Evolutionary conservation across 2,329 filamentous ascomycete species (phyloP), one percentile per base, ranked within the genome.

Genomic region (Aspergillus transmontanensis): DNA sequence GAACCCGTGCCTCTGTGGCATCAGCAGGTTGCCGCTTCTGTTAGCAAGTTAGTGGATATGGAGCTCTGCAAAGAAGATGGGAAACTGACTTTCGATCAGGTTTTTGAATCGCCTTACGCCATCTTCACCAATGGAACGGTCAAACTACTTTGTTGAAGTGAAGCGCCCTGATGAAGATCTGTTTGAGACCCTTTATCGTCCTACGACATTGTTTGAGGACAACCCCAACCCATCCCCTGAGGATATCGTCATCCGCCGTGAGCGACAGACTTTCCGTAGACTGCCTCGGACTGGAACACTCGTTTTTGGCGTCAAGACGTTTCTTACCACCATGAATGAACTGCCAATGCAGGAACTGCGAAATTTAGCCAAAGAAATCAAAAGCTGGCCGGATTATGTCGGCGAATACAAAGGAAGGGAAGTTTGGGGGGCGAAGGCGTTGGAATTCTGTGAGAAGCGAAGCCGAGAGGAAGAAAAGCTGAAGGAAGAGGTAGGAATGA

Each of bases 101-200:
- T 84, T 84, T 67, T 79, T 84, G 58, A 74, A 75, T 46, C 79
- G 82, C n/a, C 73, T 84, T 16, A 78, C 79, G 0, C 74, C 78
- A 5, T 73, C 70, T 21, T 77, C 77, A 0, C 76, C 78, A 36
- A 83, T 84, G 81, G 81, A 84, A 66, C 80, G 82, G 45, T 79
- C 76, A 41, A 82, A 81, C 62, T 80, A 82, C 64, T 85, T 85
- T 63, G 74, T 86, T 48, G 83, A 86, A 72, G 79, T 82, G 11
- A 78, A 76, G 26, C 72, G 74, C 3, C 69, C 77, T 32, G 66
- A 73, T 30, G 73, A 78, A 50, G 67, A 73, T 39, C 71, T 82
- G 26, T 71, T 77, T 1, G 73, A 82, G 3, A 78, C 80, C 14
- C 78, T 86, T 43, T 82, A 82, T 64, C 79, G 82, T 21, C 78